phyloP scores from a whole-genome alignment of 1,139 yeast species.

The Candida sp. region DNA sequence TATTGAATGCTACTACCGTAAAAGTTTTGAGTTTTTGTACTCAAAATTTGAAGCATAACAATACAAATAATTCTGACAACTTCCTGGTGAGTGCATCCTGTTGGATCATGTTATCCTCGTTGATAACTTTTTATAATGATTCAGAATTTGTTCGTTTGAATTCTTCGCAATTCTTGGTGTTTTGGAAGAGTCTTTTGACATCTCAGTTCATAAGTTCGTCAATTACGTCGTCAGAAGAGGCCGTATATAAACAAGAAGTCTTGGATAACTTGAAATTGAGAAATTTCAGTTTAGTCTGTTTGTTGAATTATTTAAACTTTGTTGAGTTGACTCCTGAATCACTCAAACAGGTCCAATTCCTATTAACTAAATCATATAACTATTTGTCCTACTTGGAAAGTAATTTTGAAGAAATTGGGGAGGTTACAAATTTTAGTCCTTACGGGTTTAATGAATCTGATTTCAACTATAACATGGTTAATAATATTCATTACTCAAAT shows the following conservation, averaged over 20 bases:
- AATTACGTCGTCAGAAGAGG: constrained; percentile 14
- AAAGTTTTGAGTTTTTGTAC: constrained; percentile 47
- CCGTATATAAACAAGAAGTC: constrained; percentile 27
- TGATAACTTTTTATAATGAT: constrained; percentile 66
- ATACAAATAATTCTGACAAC: constrained; percentile 13
- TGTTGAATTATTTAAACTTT: constrained; percentile 36
- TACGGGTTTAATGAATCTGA: constrained; percentile 25
- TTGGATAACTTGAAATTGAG: constrained; percentile 37
- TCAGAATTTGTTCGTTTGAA: constrained; percentile 63
- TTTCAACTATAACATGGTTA: constrained; percentile 28
- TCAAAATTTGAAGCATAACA: constrained; percentile 41
- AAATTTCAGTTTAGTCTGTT: constrained; percentile 38
- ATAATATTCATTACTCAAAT: constrained; percentile 29
- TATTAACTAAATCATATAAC: constrained; percentile 41
- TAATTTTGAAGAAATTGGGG: constrained; percentile 31
- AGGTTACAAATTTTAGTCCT: constrained; percentile 29
- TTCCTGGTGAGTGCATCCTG: constrained; percentile 30
- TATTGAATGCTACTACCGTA: constrained; percentile 42
- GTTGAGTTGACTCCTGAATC: constrained; percentile 42
- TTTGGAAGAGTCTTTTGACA: constrained; percentile 83
- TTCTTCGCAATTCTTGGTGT: constrained; percentile 67
- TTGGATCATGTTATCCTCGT: constrained; percentile 78
- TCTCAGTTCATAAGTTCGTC: constrained; percentile 37
- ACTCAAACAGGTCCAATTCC: constrained; percentile 40
- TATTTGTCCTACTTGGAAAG: constrained; percentile 41